phyloP scores from a whole-genome alignment of 2,329 filamentous ascomycete species.

The Blumeria hordei region DNA sequence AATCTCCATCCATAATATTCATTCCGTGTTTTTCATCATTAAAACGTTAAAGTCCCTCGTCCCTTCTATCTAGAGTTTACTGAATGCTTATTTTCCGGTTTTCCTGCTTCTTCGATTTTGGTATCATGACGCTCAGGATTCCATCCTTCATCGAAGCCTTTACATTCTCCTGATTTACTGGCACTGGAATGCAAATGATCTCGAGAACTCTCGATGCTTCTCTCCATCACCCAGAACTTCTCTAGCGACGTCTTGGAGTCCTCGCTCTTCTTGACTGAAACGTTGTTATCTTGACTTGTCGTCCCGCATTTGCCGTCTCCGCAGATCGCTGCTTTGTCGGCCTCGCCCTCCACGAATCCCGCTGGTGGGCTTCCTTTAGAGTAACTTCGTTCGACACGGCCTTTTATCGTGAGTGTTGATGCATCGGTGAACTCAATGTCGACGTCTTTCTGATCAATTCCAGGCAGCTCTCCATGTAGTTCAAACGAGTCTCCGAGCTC shows the following conservation, averaged over 20 bases:
- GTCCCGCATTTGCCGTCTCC: too few relatives aligned
- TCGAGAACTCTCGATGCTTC: slow-evolving; percentile 19
- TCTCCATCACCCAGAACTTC: slow-evolving; percentile 43
- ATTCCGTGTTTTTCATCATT: too few relatives aligned
- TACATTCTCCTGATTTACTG: slow-evolving; percentile 37
- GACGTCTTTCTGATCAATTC: slow-evolving; percentile 49
- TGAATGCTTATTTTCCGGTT: slow-evolving; percentile 22
- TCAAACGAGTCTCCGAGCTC: slow-evolving; percentile 46
- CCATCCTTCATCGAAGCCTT: slow-evolving; percentile 39
- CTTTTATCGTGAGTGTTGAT: slow-evolving; percentile 47
- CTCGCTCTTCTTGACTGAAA: background rate
- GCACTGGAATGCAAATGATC: slow-evolving; percentile 38
- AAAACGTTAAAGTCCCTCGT: too few relatives aligned
- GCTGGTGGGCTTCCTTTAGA: background rate
- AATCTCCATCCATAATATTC: too few relatives aligned
- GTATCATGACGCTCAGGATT: slow-evolving; percentile 36
- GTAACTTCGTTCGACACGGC: slow-evolving; percentile 34
- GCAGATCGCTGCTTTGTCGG: too few relatives aligned
- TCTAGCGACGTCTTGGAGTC: background rate
- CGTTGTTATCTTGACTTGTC: too few relatives aligned
- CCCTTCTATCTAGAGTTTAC: too few relatives aligned
- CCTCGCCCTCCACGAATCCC: background rate
- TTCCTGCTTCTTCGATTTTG: slow-evolving; percentile 38
- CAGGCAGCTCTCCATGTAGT: slow-evolving; percentile 59
- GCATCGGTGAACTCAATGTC: slow-evolving; percentile 57